Conservation (phyloP, 805 yeast species). For the Sungouiozyma intestinalis region DNA sequence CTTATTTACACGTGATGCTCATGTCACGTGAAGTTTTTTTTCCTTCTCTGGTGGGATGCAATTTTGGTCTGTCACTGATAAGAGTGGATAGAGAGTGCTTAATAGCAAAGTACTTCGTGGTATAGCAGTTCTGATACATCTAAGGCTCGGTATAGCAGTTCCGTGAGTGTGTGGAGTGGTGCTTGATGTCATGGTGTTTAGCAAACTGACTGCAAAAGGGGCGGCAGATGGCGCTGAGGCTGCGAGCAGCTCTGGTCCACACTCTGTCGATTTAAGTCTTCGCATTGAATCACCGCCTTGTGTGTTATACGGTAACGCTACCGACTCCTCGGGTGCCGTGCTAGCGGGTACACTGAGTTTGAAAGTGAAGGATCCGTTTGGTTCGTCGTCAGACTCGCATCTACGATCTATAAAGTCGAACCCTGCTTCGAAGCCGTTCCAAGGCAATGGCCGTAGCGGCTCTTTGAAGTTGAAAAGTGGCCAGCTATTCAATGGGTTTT, state of each 20-base stretch:
- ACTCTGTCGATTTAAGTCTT: slow-evolving; percentile 42
- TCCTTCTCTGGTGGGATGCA: no score
- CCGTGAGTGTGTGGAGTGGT: background rate
- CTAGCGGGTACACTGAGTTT: slow-evolving; percentile 69
- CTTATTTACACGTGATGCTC: no score
- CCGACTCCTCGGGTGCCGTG: slow-evolving; percentile 76
- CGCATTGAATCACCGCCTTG: slow-evolving; percentile 86
- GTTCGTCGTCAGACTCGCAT: background rate
- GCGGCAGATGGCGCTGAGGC: background rate
- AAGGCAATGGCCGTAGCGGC: background rate
- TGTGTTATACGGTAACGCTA: slow-evolving; percentile 67
- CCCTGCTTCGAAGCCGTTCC: background rate
- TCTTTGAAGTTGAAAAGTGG: background rate
- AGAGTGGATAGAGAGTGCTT: no score
- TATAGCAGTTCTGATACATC: no score
- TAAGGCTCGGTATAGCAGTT: no score
- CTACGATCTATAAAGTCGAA: slow-evolving; percentile 1
- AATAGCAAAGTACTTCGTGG: no score
- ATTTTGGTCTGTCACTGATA: no score
- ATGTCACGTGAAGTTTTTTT: no score
- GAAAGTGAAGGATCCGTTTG: slow-evolving; percentile 33
- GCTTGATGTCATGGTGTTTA: slow-evolving; percentile 4
- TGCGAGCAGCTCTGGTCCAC: slow-evolving; percentile 1
- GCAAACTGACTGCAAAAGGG: slow-evolving; percentile 1
- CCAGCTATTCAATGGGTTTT: slow-evolving; percentile 4